phyloP scores from a whole-genome alignment of 2,329 filamentous ascomycete genomes.

The Didymella arachidicola region DNA sequence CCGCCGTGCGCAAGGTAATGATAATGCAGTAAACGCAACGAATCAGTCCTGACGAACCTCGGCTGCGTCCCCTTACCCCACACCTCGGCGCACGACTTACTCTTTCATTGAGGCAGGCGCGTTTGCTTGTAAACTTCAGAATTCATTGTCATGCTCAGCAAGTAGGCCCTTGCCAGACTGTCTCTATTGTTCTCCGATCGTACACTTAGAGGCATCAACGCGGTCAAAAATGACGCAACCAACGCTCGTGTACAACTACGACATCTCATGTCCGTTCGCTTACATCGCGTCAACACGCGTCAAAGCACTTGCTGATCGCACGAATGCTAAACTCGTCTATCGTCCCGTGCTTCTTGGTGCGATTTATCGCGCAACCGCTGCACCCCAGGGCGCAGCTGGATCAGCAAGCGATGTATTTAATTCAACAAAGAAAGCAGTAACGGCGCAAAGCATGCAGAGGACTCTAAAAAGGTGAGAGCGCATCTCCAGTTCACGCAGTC shows the following conservation, averaged over 20 bases:
- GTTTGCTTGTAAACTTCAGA: background rate
- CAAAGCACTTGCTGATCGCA: constrained; percentile 39
- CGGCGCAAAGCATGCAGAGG: constrained; percentile 38
- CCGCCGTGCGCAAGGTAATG: too few relatives aligned
- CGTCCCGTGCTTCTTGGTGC: constrained; percentile 46
- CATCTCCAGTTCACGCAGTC: background rate
- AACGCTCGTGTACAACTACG: constrained; percentile 17
- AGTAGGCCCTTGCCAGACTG: background rate
- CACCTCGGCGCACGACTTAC: background rate
- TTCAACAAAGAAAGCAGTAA: constrained; percentile 43
- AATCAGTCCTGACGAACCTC: background rate
- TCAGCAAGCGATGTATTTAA: constrained; percentile 49
- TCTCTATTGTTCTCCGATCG: background rate
- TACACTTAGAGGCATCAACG: background rate
- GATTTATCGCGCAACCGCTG: constrained; percentile 48
- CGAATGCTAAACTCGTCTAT: constrained; percentile 35
- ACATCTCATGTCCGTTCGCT: constrained; percentile 49
- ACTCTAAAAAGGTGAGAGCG: constrained; percentile 31
- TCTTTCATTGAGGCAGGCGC: background rate
- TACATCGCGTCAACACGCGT: constrained; percentile 50
- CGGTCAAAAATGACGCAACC: constrained; percentile 7
- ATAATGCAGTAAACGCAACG: too few relatives aligned
- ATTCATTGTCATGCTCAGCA: background rate
- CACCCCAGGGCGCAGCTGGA: constrained; percentile 47
- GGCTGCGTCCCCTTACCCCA: background rate